These are phyloP conservation scores for Chlorencoelia australis DNA, from an alignment of 2,329 filamentous ascomycete species.

Conservation along the genomic window DNA sequence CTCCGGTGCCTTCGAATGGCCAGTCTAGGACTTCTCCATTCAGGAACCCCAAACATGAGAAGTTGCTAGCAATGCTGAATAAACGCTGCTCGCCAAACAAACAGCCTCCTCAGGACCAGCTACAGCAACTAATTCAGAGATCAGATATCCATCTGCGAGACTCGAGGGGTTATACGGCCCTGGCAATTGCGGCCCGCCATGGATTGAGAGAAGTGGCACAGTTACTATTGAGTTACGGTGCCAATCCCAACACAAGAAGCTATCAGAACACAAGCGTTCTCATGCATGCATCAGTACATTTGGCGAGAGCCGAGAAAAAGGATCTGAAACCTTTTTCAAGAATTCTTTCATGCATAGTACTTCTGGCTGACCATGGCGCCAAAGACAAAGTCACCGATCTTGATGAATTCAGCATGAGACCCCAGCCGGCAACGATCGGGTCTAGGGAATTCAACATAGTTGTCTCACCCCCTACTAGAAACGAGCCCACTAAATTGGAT, in stretches of 20 bases:
- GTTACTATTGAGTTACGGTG: slow-evolving; percentile 1
- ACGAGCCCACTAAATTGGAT: too few relatives aligned
- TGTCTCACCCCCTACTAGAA: too few relatives aligned
- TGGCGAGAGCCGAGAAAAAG: background rate
- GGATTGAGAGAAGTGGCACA: background rate
- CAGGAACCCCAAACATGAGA: too few relatives aligned
- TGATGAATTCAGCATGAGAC: slow-evolving; percentile 3
- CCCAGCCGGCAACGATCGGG: too few relatives aligned
- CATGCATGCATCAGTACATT: background rate
- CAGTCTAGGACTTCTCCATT: too few relatives aligned
- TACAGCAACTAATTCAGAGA: background rate
- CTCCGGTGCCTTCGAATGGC: too few relatives aligned
- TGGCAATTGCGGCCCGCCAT: slow-evolving; percentile 1
- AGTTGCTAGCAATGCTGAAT: too few relatives aligned
- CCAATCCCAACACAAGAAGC: slow-evolving; percentile 4
- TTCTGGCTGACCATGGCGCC: slow-evolving; percentile 1
- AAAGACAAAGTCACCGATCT: background rate
- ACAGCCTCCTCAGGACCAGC: too few relatives aligned
- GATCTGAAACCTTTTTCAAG: background rate
- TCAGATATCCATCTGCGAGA: slow-evolving; percentile 2
- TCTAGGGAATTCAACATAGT: too few relatives aligned
- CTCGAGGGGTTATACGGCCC: slow-evolving; percentile 1
- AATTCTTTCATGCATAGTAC: slow-evolving; percentile 2
- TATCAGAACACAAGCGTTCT: slow-evolving; percentile 1
- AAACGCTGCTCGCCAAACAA: too few relatives aligned